phyloP scores from a whole-genome alignment of 805 yeast species.

The Metschnikowia peoriensis region DNA sequence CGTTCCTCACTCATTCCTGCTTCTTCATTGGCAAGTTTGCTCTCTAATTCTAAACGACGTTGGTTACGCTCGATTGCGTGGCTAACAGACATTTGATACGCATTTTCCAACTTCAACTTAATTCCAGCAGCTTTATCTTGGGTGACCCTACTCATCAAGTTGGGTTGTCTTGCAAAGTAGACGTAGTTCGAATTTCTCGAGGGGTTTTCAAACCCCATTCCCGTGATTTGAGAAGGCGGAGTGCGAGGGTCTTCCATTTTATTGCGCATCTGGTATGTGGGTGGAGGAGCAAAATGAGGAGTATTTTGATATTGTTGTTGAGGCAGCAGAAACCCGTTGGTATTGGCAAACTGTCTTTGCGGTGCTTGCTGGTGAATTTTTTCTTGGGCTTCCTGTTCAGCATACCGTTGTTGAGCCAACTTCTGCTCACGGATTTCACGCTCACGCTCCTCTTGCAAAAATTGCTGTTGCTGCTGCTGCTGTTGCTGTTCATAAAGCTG shows the following conservation, averaged over 20 bases:
- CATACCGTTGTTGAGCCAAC: constrained; percentile 12
- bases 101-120: constrained; percentile 78
- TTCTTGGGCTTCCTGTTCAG: constrained; percentile 13
- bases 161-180: constrained; percentile 81
- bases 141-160: constrained; percentile 63
- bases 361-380: constrained; percentile 9
- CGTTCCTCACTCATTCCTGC: constrained; percentile 74
- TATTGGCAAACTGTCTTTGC: constrained; percentile 4
- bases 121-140: constrained; percentile 85
- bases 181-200: constrained; percentile 32
- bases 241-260: constrained; percentile 12
- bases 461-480: constrained; percentile 13
- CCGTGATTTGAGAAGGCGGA: constrained; percentile 9
- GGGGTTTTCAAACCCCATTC: constrained; percentile 2
- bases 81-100: constrained; percentile 77
- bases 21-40: constrained; percentile 60
- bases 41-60: constrained; percentile 82
- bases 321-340: constrained; percentile 5
- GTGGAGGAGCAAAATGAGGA: constrained; percentile 14
- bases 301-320: constrained; percentile 9
- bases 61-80: constrained; percentile 96
- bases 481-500: constrained; percentile 22
- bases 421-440: constrained; percentile 9
- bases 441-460: constrained; percentile 8
- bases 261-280: constrained; percentile 11